Percentiles rank a stretch among this genome's conserved stretches.
phyloP scores from a whole-genome alignment of 495 filamentous ascomycete genomes.

The Aspergillus avenaceus region DNA sequence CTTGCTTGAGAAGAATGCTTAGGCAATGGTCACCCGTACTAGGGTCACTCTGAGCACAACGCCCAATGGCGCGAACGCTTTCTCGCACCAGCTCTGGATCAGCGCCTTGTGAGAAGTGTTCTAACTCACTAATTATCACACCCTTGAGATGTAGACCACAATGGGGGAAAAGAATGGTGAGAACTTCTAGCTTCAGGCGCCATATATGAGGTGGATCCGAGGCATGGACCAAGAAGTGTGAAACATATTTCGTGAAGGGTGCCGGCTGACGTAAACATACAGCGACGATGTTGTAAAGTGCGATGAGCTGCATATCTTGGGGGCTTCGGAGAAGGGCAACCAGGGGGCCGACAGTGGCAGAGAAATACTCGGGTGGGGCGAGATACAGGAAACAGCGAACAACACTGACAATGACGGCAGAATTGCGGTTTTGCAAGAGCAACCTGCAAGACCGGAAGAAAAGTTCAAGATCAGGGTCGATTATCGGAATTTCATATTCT shows the following conservation, averaged over 20 bases:
- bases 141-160: conserved; percentile 70
- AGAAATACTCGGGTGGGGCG: conserved; percentile 69
- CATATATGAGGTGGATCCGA: conserved; percentile 81
- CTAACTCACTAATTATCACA: conserved; percentile 84
- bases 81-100: conserved; percentile 78
- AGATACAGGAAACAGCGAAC: conserved; percentile 80
- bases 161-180: conserved; percentile 86
- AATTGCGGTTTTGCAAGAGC: conserved; percentile 87
- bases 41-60: conserved; percentile 78
- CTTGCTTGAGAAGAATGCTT: conserved; percentile 73
- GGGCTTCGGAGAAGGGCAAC: conserved; percentile 79
- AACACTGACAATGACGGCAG: conserved; percentile 85
- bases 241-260: conserved; percentile 75
- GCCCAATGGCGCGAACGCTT: conserved; percentile 85
- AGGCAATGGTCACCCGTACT: conserved; percentile 71
- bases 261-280: conserved; percentile 70
- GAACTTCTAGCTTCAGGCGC: conserved; percentile 84
- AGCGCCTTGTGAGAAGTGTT: conserved; percentile 79
- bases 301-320: conserved; percentile 82
- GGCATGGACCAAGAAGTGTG: conserved; percentile 80
- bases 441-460: conserved; percentile 75
- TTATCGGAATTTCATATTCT: conserved; percentile 51
- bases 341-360: conserved; percentile 71
- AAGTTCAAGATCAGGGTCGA: conserved; percentile 82
- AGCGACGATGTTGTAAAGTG: conserved; percentile 88